Evolutionary conservation across 805 yeast genomes (phyloP).

Genomic region (Pichia cabralensis): DNA sequence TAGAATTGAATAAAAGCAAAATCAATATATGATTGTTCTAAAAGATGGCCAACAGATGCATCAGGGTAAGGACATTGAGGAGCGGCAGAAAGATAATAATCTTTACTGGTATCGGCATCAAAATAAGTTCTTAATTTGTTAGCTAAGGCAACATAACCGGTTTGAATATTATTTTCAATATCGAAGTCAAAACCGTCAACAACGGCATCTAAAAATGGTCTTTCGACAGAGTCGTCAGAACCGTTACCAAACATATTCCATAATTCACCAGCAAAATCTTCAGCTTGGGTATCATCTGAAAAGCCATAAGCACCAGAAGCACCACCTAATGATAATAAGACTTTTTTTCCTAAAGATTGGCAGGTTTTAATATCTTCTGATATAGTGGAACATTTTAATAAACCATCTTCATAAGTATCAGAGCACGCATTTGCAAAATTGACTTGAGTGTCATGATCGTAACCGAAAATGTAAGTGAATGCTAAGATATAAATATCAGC

Average conservation of each 20-base stretch:
- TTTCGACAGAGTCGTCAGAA: conserved; percentile 24
- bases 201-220: conserved; percentile 63
- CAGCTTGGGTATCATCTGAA: conserved; percentile 41
- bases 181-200: conserved; percentile 83
- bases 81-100: conserved; percentile 75
- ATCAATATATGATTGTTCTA: conserved; percentile 52
- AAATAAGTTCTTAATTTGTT: conserved; percentile 33
- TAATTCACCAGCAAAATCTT: conserved; percentile 44
- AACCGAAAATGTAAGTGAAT: conserved; percentile 56
- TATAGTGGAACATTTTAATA: conserved; percentile 30
- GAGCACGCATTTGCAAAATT: conserved; percentile 50
- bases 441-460: conserved; percentile 27
- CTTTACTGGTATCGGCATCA: conserved; percentile 35
- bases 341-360: conserved; percentile 69
- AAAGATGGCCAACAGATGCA: conserved; percentile 35
- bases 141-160: conserved; percentile 62
- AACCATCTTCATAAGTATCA: conserved; percentile 32
- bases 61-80: conserved; percentile 92
- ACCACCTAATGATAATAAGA: conserved; percentile 73
- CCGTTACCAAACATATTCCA: conserved; percentile 63
- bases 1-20: conserved; percentile 83
- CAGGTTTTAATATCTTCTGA: conserved; percentile 64
- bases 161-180: conserved; percentile 46
- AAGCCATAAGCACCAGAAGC: conserved; percentile 52
- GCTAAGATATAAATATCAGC: conserved; percentile 69